Conservation (phyloP, 345 rosid species). For the Corchorus olitorius region DNA sequence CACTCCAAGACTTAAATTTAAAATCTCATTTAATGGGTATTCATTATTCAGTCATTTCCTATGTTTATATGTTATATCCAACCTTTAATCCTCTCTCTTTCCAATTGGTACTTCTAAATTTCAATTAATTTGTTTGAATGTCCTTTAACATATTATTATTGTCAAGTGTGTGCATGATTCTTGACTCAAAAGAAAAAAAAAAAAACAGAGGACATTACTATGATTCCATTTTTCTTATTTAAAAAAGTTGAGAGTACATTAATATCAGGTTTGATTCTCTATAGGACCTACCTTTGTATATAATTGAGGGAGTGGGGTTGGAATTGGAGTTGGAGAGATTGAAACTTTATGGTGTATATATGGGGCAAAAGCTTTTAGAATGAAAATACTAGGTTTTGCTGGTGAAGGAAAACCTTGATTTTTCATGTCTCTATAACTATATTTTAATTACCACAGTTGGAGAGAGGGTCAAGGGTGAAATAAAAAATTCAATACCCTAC, state of each 20-base stretch:
- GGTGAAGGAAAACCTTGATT: background rate
- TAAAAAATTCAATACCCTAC: background rate
- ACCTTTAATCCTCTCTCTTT: no score
- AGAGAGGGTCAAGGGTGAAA: background rate
- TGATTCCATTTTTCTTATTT: background rate
- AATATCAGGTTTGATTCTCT: conserved; percentile 6
- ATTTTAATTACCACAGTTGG: background rate
- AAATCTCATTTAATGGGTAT: no score
- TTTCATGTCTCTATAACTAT: background rate
- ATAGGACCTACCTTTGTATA: background rate
- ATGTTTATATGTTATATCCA: no score
- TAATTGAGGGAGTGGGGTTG: background rate
- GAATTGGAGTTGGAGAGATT: background rate
- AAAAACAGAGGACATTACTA: background rate
- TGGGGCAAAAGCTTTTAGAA: background rate
- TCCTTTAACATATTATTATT: no score
- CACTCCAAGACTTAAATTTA: no score
- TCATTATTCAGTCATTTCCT: no score
- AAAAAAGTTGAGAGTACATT: background rate
- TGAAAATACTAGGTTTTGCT: background rate
- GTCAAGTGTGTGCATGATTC: background rate
- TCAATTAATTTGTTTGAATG: no score
- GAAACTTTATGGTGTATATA: background rate
- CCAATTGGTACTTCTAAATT: no score
- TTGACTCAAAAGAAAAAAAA: background rate